Conservation (phyloP, 768 basidiomycete species). For the Boletales sp. region DNA sequence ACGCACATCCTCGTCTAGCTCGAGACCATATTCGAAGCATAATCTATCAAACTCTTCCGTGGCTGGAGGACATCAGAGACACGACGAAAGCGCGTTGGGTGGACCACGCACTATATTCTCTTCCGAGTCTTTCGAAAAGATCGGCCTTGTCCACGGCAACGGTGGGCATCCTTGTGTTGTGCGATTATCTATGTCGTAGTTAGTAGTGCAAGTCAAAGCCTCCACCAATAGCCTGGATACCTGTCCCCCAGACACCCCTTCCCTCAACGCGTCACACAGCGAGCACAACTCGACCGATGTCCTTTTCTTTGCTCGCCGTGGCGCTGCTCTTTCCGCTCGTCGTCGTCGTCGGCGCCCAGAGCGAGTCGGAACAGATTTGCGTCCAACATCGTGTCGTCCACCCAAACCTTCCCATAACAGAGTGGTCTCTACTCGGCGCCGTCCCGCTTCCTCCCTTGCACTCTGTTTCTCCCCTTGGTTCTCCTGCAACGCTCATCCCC, state of each 20-base stretch:
- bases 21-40: conserved; percentile 96
- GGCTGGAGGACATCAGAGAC: conserved; percentile 46
- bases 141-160: conserved; percentile 94
- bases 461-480: conserved; percentile 36
- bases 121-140: conserved; percentile 83
- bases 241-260: conserved; percentile 20
- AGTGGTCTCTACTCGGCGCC: conserved; percentile 25
- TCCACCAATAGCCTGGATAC: not conserved
- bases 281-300: conserved; percentile 9
- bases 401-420: conserved; percentile 24
- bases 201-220: not conserved
- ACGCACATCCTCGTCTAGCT: conserved; percentile 95
- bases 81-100: conserved; percentile 3
- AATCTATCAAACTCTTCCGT: conserved; percentile 93
- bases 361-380: conserved; percentile 8
- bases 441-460: conserved; percentile 20
- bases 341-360: conserved; percentile 10
- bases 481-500: conserved; percentile 33
- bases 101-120: conserved; percentile 64
- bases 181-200: too few relatives aligned
- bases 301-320: not conserved
- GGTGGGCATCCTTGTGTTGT: conserved; percentile 69
- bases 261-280: conserved; percentile 3
- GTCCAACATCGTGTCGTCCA: conserved; percentile 32
- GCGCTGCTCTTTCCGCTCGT: conserved; percentile 12